These are phyloP conservation scores for Pleurotus platypus DNA, from an alignment of 768 basidiomycete genomes.

Conservation along the genomic window DNA sequence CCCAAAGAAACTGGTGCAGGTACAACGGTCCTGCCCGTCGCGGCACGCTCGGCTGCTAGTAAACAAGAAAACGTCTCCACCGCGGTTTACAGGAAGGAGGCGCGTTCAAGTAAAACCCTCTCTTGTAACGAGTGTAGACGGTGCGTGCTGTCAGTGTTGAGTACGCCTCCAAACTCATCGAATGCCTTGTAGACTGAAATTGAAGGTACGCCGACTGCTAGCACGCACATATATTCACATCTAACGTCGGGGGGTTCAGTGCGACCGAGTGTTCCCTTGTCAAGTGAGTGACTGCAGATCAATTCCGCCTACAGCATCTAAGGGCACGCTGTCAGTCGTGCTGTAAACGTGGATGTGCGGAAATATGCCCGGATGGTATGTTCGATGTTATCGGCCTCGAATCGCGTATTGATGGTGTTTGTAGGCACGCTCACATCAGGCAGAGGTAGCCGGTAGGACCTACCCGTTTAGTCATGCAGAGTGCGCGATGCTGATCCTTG, in stretches of 20 bases:
- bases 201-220: constrained; percentile 33
- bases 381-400: not conserved
- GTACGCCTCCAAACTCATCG: constrained; percentile 1
- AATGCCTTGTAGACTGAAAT: constrained; percentile 37
- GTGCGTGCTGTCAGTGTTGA: constrained; percentile 25
- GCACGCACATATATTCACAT: constrained; percentile 17
- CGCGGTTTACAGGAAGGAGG: not conserved
- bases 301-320: not conserved
- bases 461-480: not conserved
- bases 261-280: constrained; percentile 50
- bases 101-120: constrained; percentile 24
- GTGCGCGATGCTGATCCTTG: constrained; percentile 9
- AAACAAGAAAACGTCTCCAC: not conserved
- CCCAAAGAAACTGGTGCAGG: too few species aligned
- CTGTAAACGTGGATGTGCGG: constrained; percentile 60
- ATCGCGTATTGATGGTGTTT: not conserved
- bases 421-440: constrained; percentile 61
- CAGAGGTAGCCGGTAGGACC: constrained; percentile 54
- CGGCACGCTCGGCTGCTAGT: too few species aligned
- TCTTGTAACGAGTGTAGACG: constrained; percentile 65
- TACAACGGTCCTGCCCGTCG: too few species aligned
- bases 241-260: constrained; percentile 24
- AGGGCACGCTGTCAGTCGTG: constrained; percentile 23
- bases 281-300: not conserved
- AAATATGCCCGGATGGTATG: constrained; percentile 63